Percentiles rank a stretch among this genome's conserved stretches.
Conservation (phyloP, 495 filamentous ascomycete species). For the Terfezia boudieri region DNA sequence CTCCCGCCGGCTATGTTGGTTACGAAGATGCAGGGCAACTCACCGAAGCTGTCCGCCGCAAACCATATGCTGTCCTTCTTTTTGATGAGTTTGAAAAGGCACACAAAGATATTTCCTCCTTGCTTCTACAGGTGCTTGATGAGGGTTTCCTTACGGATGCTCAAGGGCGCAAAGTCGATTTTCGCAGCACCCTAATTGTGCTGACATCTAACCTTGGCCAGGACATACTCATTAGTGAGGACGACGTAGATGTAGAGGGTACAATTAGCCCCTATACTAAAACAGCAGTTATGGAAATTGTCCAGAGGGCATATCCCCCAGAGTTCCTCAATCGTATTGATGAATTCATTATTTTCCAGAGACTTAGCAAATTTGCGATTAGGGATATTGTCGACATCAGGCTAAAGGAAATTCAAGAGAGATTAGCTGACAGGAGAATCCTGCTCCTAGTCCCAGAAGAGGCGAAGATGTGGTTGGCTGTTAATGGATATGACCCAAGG, state of each 20-base stretch:
- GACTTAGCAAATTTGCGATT: constrained; percentile 53
- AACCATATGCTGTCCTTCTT: constrained; percentile 83
- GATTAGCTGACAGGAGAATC: constrained; percentile 75
- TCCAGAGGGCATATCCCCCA: constrained; percentile 53
- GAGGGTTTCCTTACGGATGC: constrained; percentile 90
- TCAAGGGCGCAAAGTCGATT: constrained; percentile 90
- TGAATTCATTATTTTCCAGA: constrained; percentile 87
- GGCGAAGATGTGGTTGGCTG: constrained; percentile 66
- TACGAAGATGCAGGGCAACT: constrained; percentile 95
- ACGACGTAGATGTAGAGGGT: constrained; percentile 30
- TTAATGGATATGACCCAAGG: constrained; percentile 69
- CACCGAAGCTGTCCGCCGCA: constrained; percentile 82
- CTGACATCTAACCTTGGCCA: constrained; percentile 84
- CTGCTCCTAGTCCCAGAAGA: constrained; percentile 43
- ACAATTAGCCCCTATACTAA: constrained; percentile 50
- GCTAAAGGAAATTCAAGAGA: constrained; percentile 55
- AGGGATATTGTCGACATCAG: constrained; percentile 88
- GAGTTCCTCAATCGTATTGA: constrained; percentile 95
- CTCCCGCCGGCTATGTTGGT: constrained; percentile 81
- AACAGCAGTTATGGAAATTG: constrained; percentile 71
- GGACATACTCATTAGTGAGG: constrained; percentile 43
- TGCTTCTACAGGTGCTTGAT: constrained; percentile 90
- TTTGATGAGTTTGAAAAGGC: constrained; percentile 98
- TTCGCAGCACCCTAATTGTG: constrained; percentile 88
- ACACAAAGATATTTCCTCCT: constrained; percentile 76